Conservation (phyloP, 495 filamentous ascomycete genomes). For the Staphylotrichum longicolle region DNA sequence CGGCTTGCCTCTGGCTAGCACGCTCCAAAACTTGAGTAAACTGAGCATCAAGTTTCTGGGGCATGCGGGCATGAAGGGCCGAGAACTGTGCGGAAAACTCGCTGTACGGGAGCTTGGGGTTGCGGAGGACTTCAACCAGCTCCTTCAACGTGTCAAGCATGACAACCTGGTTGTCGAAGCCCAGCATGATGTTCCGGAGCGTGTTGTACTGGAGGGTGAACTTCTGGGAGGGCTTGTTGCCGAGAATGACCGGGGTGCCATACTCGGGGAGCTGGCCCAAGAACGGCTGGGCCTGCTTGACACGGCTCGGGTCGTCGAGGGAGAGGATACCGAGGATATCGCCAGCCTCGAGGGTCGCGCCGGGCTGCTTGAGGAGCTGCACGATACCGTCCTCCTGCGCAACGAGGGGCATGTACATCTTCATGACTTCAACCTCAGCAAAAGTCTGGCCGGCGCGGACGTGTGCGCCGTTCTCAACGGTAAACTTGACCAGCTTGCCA, state of each 20-base stretch:
- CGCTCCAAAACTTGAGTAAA: constrained; percentile 83
- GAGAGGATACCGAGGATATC: constrained; percentile 98
- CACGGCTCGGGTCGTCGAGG: constrained; percentile 90
- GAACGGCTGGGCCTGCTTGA: constrained; percentile 98
- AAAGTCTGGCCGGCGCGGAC: constrained; percentile 90
- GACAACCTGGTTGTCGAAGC: constrained; percentile 96
- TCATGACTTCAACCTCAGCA: constrained; percentile 99
- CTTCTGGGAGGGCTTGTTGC: constrained; percentile 87
- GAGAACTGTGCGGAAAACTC: constrained; percentile 95
- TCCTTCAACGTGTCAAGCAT: constrained; percentile 88
- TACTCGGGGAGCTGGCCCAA: constrained; percentile 85
- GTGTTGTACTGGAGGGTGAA: constrained; percentile 75
- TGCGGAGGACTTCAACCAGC: constrained; percentile 82
- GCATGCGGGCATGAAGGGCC: constrained; percentile 93
- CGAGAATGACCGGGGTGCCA: constrained; percentile 79
- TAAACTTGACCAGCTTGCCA: constrained; percentile 98
- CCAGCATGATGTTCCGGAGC: constrained; percentile 83
- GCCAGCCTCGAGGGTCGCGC: constrained; percentile 94
- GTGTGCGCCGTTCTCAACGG: constrained; percentile 94
- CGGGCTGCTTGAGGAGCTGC: constrained; percentile 98
- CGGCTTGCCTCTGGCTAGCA: constrained; percentile 67
- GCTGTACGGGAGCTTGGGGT: constrained; percentile 89
- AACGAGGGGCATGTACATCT: constrained; percentile 99
- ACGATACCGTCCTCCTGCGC: constrained; percentile 97
- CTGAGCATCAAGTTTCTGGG: constrained; percentile 78